phyloP scores from a whole-genome alignment of 768 basidiomycete genomes.

The Grammothele lineata region DNA sequence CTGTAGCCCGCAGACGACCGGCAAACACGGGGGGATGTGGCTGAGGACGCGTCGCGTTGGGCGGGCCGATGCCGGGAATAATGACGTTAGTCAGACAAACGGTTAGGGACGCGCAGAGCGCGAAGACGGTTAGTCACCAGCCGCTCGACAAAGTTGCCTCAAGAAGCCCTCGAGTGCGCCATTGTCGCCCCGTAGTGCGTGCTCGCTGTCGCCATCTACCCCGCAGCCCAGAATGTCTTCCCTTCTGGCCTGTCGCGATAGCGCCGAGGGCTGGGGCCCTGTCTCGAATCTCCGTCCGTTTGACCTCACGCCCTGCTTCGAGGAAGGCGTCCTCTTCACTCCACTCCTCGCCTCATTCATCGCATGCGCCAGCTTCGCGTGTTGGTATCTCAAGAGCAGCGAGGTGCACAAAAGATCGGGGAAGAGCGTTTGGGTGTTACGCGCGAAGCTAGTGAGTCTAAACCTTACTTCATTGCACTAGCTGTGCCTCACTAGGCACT shows the following conservation, averaged over 20 bases:
- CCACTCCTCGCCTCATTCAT: conserved; percentile 44
- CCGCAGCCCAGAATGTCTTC: conserved; percentile 12
- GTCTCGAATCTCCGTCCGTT: conserved; percentile 59
- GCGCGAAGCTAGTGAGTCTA: conserved; percentile 62
- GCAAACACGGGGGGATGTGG: no score
- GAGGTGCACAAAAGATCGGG: conserved; percentile 33
- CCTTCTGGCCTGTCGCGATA: conserved; percentile 34
- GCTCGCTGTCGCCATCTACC: conserved; percentile 22
- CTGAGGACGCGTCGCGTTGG: no score
- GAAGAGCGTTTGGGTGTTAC: conserved; percentile 49
- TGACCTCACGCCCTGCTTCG: conserved; percentile 79
- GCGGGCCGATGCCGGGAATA: no score
- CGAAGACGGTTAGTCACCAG: not conserved
- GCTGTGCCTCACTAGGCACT: conserved; percentile 1
- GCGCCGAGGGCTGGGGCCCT: conserved; percentile 62
- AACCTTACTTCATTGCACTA: not conserved
- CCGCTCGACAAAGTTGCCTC: not conserved
- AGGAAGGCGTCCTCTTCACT: conserved; percentile 66
- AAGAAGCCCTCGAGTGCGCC: conserved; percentile 13
- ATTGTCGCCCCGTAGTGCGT: conserved; percentile 18
- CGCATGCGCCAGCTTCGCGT: conserved; percentile 37
- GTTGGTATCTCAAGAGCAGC: conserved; percentile 27
- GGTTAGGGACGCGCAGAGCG: no score
- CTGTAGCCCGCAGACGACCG: no score
- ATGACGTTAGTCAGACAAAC: no score